A percentile compares a stretch with the other conserved stretches of the same genome.
phyloP scores from a whole-genome alignment of 2,329 filamentous ascomycete genomes.

The Arachnomyces sp. region DNA sequence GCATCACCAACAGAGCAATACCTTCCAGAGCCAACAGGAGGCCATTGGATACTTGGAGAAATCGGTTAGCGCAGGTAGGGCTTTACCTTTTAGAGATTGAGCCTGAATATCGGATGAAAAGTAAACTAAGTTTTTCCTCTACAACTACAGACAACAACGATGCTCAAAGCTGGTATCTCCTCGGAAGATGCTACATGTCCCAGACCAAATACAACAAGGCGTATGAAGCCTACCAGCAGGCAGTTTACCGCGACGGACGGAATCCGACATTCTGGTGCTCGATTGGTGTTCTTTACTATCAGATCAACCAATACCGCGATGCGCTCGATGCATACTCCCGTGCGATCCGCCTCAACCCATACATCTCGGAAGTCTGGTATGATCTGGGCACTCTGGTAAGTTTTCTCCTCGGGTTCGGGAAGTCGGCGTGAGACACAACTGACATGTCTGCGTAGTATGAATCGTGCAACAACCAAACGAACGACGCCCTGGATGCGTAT shows the following conservation, averaged over 20 bases:
- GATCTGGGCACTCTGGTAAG: slow-evolving; percentile 89
- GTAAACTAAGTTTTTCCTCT: slow-evolving; percentile 1
- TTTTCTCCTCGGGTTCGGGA: slow-evolving; percentile 17
- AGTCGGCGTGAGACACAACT: slow-evolving; percentile 23
- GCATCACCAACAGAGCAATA: slow-evolving; percentile 90
- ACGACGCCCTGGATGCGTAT: slow-evolving; percentile 91
- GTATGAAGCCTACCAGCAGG: slow-evolving; percentile 97
- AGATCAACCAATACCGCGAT: slow-evolving; percentile 99
- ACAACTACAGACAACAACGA: slow-evolving; percentile 69
- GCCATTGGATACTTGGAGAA: slow-evolving; percentile 97
- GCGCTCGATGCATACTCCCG: slow-evolving; percentile 95
- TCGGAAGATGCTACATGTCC: slow-evolving; percentile 98
- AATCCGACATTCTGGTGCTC: slow-evolving; percentile 99
- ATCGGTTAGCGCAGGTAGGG: slow-evolving; percentile 80
- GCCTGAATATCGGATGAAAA: background rate
- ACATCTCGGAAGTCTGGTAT: slow-evolving; percentile 99
- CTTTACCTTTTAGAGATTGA: too few relatives aligned
- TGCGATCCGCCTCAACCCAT: slow-evolving; percentile 91
- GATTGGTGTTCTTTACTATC: slow-evolving; percentile 96
- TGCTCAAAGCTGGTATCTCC: slow-evolving; percentile 96
- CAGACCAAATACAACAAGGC: slow-evolving; percentile 98
- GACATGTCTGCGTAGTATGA: slow-evolving; percentile 59
- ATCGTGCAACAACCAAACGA: slow-evolving; percentile 97
- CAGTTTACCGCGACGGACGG: slow-evolving; percentile 92
- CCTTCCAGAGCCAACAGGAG: slow-evolving; percentile 84